Conservation (phyloP, 2,329 filamentous ascomycete species). For the Diaporthe batatas region DNA sequence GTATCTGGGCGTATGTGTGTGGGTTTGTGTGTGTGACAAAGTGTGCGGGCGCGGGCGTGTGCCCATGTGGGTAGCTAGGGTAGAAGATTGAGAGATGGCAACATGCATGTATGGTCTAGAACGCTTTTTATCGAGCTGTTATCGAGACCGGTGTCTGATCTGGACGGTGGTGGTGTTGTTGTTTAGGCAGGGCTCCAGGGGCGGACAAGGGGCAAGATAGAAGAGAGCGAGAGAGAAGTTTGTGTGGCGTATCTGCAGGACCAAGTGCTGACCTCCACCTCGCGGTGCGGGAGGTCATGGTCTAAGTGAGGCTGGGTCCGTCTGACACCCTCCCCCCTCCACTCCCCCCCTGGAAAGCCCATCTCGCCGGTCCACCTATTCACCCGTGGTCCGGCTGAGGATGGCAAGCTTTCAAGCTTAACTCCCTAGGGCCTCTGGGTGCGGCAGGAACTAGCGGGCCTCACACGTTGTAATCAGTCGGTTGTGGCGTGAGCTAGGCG, state of each 20-base stretch:
- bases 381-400: not conserved
- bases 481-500: conserved; percentile 22
- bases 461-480: conserved; percentile 6
- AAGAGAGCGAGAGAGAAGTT: not conserved
- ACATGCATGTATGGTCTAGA: conserved; percentile 18
- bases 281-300: not conserved
- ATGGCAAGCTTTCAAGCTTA: conserved; percentile 10
- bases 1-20: not conserved
- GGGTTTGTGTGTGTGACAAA: conserved; percentile 11
- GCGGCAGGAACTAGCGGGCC: conserved; percentile 18
- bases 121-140: not conserved
- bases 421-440: not conserved
- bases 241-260: conserved; percentile 28
- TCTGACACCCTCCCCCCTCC: not conserved
- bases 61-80: not conserved
- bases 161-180: not conserved
- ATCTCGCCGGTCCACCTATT: not conserved
- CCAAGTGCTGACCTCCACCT: conserved; percentile 28
- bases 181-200: conserved; percentile 5
- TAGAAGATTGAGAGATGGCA: not conserved
- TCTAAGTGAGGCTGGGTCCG: conserved; percentile 26
- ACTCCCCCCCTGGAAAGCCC: not conserved
- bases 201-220: not conserved
- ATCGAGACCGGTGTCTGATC: conserved; percentile 21
- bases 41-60: conserved; percentile 6